Percentiles rank a stretch among this genome's conserved stretches.
Conservation (phyloP, 441 rosid species). For the Metrosideros polymorpha region DNA sequence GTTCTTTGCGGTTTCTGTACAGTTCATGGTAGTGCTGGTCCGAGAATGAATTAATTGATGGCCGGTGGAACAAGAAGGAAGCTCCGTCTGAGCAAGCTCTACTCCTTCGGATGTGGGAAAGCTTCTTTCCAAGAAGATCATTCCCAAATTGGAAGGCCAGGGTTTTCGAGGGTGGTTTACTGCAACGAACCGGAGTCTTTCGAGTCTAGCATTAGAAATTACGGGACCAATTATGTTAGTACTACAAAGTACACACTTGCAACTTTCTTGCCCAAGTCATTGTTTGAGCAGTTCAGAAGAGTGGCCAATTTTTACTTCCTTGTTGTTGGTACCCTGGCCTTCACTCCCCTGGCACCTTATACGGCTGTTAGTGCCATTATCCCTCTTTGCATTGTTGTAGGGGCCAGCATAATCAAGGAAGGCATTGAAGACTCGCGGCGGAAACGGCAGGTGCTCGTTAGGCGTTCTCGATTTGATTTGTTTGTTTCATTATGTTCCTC, state of each 20-base stretch:
- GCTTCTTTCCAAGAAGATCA: background rate
- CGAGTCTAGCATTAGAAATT: background rate
- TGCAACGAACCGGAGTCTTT: conserved; percentile 2
- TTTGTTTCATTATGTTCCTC: background rate
- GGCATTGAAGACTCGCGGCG: conserved; percentile 8
- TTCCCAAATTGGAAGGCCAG: background rate
- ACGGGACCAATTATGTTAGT: background rate
- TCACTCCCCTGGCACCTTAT: conserved; percentile 2
- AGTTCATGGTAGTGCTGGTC: background rate
- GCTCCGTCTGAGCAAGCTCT: conserved; percentile 49
- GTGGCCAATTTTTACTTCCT: conserved; percentile 10
- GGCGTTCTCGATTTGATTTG: background rate
- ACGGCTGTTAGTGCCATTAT: conserved; percentile 1
- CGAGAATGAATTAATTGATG: conserved; percentile 7
- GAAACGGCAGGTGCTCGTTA: background rate
- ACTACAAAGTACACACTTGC: background rate
- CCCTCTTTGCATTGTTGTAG: background rate
- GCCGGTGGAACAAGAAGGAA: conserved; percentile 38
- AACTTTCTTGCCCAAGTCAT: conserved; percentile 4
- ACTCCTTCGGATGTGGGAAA: conserved; percentile 23
- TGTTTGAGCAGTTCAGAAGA: conserved; percentile 14
- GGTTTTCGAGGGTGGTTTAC: conserved; percentile 5
- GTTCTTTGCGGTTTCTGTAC: background rate
- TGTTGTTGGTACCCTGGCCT: background rate
- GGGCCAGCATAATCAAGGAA: conserved; percentile 1